Conservation (phyloP, 306 rosid genomes). For the Fragaria nilgerrensis region DNA sequence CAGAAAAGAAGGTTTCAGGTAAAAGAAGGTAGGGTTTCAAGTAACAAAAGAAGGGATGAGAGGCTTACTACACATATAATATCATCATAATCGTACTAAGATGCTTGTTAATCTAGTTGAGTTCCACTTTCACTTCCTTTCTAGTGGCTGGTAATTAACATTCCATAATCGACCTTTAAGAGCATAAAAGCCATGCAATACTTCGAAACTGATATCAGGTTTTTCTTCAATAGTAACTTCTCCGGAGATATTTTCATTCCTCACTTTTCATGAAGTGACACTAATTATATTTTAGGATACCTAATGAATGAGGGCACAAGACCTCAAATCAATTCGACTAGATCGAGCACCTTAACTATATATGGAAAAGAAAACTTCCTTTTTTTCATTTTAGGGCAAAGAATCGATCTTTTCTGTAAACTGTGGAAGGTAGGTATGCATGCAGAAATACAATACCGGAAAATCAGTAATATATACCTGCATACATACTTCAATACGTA, state of each 20-base stretch:
- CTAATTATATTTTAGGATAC: neutral
- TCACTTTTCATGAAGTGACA: slow-evolving; percentile 3
- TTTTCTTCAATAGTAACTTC: neutral
- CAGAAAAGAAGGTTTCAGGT: slow-evolving; percentile 42
- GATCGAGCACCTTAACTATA: slow-evolving; percentile 24
- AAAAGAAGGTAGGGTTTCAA: slow-evolving; percentile 20
- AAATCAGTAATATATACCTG: neutral
- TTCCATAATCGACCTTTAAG: slow-evolving; percentile 8
- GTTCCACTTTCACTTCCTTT: slow-evolving; percentile 38
- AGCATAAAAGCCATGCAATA: slow-evolving; percentile 17
- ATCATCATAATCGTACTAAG: slow-evolving; percentile 13
- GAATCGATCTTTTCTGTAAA: neutral
- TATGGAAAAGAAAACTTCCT: slow-evolving; percentile 47
- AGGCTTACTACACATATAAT: slow-evolving; percentile 13
- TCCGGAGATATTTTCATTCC: neutral
- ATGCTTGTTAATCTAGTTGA: slow-evolving; percentile 22
- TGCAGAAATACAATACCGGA: neutral
- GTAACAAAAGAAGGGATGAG: slow-evolving; percentile 28
- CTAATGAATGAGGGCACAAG: neutral
- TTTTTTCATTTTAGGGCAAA: slow-evolving; percentile 20
- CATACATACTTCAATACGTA: neutral
- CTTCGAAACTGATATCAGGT: slow-evolving; percentile 7
- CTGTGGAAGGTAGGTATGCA: neutral
- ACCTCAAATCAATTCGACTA: neutral
- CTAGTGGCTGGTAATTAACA: neutral